Base-by-base conservation (phyloP, 495 filamentous ascomycete genomes). In the Terfezia claveryi region DNA sequence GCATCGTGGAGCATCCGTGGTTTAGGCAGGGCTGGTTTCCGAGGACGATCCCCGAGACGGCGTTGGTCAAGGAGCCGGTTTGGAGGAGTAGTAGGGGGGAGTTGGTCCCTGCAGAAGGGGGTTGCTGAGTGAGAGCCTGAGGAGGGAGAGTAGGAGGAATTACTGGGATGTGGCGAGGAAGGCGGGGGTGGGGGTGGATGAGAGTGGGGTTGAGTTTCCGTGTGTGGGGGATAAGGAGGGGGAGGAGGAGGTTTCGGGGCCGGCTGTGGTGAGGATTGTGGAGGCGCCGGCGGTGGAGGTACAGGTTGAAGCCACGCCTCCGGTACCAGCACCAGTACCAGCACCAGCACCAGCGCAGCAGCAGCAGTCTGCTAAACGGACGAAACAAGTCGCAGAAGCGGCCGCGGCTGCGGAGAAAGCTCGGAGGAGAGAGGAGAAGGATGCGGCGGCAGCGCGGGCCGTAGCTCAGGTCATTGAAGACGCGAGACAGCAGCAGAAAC, bases 1-100 rank as follows among this genome's bases (percentile, higher is more conserved):
- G 80, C 8, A 82, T 91, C 63, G 84, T 88, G 12, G 79, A 85
- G 54, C 86, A 91, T 64, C 70, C 75, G 11, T 93, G 91, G 66
- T 91, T 93, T 68, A 78, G 76, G 50, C 69, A 71, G 10, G 79
- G 79, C 2, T 79, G 74, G 62, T 68, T 81, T 61, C 77, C 78
- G 1, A 61, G 50, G 20, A 56, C 57, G 14, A 62, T 67, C 27
- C 64, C 64, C 3, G 52, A 54, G 2, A 57, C 38, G 10, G 61
- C 64, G 37, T 38, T 54, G 8, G 57, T 54, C 10, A 53, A 59
- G 32, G 60, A 64, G 23, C 63, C 63, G 37, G 44, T 56, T 7
- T 66, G 59, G 60, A 58, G 60, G 37, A 56, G 57, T 49, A 38
- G 51, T 10, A 64, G 59, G 3, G 55, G 57, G n/a, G 53, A 60